A percentile compares a stretch with the other conserved stretches of the same genome.
These are phyloP conservation scores for Aschersonia sp. DNA, from an alignment of 2,329 filamentous ascomycete species.

Conservation along the genomic window DNA sequence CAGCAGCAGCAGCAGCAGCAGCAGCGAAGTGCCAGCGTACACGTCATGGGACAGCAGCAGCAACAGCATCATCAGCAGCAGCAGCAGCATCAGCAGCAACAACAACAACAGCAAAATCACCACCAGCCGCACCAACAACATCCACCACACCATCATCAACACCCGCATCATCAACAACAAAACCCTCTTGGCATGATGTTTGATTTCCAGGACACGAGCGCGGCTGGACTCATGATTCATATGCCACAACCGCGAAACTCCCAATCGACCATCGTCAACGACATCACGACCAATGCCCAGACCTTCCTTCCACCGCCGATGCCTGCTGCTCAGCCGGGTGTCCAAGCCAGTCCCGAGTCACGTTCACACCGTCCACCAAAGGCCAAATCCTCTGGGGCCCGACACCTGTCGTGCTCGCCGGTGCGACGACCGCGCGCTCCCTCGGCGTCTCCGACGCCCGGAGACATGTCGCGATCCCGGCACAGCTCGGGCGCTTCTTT, in stretches of 20 bases:
- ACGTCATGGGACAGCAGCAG: not conserved
- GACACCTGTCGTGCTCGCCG: constrained; percentile 26
- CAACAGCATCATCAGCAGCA: constrained; percentile 3
- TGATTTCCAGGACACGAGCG: constrained; percentile 14
- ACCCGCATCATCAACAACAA: constrained; percentile 12
- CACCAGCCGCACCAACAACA: constrained; percentile 9
- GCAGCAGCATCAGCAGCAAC: constrained; percentile 11
- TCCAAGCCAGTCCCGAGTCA: constrained; percentile 13
- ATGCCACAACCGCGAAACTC: constrained; percentile 30
- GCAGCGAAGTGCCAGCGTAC: constrained; percentile 6
- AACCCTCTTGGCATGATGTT: constrained; percentile 22
- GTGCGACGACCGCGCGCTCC: constrained; percentile 27
- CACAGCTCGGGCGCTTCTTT: constrained; percentile 24
- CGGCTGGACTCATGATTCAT: constrained; percentile 34
- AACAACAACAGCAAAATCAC: constrained; percentile 5
- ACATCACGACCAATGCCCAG: constrained; percentile 17
- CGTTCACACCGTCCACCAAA: constrained; percentile 31
- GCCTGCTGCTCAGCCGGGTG: constrained; percentile 6
- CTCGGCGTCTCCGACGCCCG: constrained; percentile 24
- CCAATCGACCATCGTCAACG: constrained; percentile 20
- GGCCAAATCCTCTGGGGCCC: constrained; percentile 38
- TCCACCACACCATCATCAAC: constrained; percentile 6
- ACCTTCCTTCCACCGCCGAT: constrained; percentile 20
- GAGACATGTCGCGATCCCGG: constrained; percentile 15
- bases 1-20: constrained; percentile 6